Evolutionary conservation across 23 red algal genomes (phyloP).

Genomic region (Gracilariopsis chorda): DNA sequence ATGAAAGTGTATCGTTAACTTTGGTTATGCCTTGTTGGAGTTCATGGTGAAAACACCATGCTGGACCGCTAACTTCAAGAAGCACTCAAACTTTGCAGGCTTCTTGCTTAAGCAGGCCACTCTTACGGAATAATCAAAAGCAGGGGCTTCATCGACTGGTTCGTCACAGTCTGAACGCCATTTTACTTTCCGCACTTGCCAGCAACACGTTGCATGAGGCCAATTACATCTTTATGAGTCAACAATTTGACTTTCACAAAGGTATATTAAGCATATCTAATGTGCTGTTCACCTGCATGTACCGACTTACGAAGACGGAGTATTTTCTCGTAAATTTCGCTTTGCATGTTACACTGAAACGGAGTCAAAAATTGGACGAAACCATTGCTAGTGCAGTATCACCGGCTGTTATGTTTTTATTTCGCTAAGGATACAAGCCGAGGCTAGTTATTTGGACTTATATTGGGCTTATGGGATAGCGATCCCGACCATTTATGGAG

Average conservation of each 20-base stretch:
- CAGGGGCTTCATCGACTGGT: background rate
- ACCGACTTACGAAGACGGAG: background rate
- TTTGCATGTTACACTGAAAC: background rate
- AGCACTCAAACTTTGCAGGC: no score
- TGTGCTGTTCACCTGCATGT: background rate
- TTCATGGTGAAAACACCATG: no score
- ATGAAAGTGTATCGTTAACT: no score
- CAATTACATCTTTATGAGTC: background rate
- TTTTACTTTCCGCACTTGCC: background rate
- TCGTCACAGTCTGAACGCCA: background rate
- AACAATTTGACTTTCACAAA: background rate
- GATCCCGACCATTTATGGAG: background rate
- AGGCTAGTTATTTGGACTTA: slow-evolving; percentile 13
- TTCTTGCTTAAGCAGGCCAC: no score
- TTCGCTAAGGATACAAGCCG: background rate
- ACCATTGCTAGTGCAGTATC: background rate
- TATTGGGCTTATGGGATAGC: background rate
- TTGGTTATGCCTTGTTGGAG: no score
- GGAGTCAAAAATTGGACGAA: background rate
- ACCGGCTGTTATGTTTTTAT: background rate
- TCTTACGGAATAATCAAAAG: no score
- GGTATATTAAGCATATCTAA: background rate
- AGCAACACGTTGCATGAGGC: background rate
- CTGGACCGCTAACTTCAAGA: no score
- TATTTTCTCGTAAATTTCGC: background rate